phyloP scores from a whole-genome alignment of 2,329 filamentous ascomycete genomes.

The Ceratocystis huliohia region DNA sequence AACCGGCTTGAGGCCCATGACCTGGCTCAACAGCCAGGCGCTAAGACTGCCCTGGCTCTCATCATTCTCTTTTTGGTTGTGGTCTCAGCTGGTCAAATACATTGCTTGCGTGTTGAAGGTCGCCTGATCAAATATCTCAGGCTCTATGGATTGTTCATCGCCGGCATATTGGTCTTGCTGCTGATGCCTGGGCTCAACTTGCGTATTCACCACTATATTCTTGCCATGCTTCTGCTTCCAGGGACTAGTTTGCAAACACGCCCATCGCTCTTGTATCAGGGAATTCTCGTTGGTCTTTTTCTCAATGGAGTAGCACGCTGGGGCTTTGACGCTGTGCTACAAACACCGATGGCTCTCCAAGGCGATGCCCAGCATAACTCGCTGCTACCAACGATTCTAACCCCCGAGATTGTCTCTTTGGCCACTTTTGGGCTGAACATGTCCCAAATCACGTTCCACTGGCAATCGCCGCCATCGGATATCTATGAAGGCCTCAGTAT shows the following conservation, averaged over 20 bases:
- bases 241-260: constrained; percentile 83
- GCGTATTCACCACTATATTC: constrained; percentile 88
- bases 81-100: constrained; percentile 65
- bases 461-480: constrained; percentile 34
- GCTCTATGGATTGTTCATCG: constrained; percentile 58
- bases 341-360: constrained; percentile 62
- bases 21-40: constrained; percentile 76
- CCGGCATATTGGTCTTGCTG: constrained; percentile 56
- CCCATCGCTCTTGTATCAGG: constrained; percentile 74
- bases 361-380: constrained; percentile 54
- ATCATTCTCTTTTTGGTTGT: constrained; percentile 58
- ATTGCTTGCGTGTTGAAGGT: constrained; percentile 74
- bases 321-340: constrained; percentile 81
- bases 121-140: constrained; percentile 64
- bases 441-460: constrained; percentile 51
- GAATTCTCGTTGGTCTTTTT: constrained; percentile 77
- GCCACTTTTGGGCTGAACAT: constrained; percentile 24
- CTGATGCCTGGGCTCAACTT: constrained; percentile 64
- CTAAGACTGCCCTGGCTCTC: constrained; percentile 65
- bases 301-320: constrained; percentile 88
- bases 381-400: constrained; percentile 42
- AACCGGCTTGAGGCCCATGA: constrained; percentile 84
- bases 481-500: constrained; percentile 65
- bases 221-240: constrained; percentile 73
- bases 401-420: constrained; percentile 31